Percentiles rank a stretch among this genome's conserved stretches.
phyloP scores from a whole-genome alignment of 2,329 filamentous ascomycete genomes.

The Claviceps purpurea region DNA sequence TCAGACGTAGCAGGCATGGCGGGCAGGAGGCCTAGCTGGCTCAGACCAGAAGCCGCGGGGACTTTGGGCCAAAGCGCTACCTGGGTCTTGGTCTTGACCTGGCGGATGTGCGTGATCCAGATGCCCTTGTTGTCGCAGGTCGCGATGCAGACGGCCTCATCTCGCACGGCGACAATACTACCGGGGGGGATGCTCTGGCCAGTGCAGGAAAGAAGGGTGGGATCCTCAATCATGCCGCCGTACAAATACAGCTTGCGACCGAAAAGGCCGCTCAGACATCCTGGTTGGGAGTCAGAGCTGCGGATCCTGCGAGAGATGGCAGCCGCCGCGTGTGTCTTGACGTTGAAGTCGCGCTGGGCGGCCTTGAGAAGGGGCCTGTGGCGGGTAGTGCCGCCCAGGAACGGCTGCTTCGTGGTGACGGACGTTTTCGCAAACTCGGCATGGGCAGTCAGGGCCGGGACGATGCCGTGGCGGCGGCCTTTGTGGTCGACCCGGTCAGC shows the following conservation, averaged over 20 bases:
- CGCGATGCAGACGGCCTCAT: conserved; percentile 22
- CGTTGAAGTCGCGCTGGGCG: conserved; percentile 22
- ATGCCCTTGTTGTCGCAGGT: conserved; percentile 25
- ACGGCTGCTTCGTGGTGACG: conserved; percentile 20
- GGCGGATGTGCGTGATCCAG: conserved; percentile 27
- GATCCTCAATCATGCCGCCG: conserved; percentile 25
- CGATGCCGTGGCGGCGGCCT: conserved; percentile 3
- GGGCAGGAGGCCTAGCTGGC: conserved; percentile 19
- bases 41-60: conserved; percentile 21
- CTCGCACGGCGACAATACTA: conserved; percentile 21
- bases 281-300: conserved; percentile 28
- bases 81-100: conserved; percentile 23
- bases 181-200: conserved; percentile 7
- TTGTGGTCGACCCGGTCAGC: background rate
- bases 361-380: conserved; percentile 26
- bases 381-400: conserved; percentile 23
- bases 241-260: conserved; percentile 25
- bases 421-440: conserved; percentile 16
- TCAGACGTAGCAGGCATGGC: conserved; percentile 6
- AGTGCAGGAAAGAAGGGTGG: conserved; percentile 3
- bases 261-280: conserved; percentile 23
- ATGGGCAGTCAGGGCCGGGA: conserved; percentile 14
- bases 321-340: conserved; percentile 18
- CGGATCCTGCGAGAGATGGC: conserved; percentile 28
- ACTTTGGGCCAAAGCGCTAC: conserved; percentile 27